A percentile compares a stretch with the other conserved stretches of the same genome.
These are phyloP conservation scores for Yamadazyma insecticola DNA, from an alignment of 805 yeast species.

Conservation along the genomic window DNA sequence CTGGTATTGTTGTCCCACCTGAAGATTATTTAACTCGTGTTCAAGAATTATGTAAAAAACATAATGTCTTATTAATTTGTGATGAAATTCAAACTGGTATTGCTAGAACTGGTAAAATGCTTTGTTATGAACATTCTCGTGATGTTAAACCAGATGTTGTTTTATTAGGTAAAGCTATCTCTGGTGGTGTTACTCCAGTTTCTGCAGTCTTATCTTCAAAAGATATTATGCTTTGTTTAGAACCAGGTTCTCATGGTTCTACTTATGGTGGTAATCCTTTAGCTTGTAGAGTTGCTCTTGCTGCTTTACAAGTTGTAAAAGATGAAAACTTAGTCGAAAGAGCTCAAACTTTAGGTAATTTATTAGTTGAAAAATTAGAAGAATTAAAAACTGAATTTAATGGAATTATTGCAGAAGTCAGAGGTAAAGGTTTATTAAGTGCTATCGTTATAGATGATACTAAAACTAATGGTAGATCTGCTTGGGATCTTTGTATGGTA, in stretches of 20 bases:
- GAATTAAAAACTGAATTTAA: constrained; percentile 48
- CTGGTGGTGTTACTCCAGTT: constrained; percentile 93
- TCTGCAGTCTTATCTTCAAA: constrained; percentile 87
- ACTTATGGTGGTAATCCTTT: constrained; percentile 98
- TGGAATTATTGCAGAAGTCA: constrained; percentile 56
- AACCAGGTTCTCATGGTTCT: constrained; percentile 96
- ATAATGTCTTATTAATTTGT: constrained; percentile 86
- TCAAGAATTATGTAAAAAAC: constrained; percentile 66
- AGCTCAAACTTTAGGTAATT: constrained; percentile 65
- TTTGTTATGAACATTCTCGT: constrained; percentile 81
- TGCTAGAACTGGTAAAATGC: constrained; percentile 93
- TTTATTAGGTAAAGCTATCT: constrained; percentile 87
- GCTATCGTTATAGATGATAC: constrained; percentile 88
- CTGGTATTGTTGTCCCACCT: constrained; percentile 95
- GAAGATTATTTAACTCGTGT: constrained; percentile 71
- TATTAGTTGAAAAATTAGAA: constrained; percentile 55
- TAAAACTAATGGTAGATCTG: constrained; percentile 83
- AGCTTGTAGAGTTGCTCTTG: constrained; percentile 88
- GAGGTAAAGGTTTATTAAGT: constrained; percentile 83
- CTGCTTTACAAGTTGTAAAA: constrained; percentile 84
- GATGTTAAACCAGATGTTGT: constrained; percentile 85
- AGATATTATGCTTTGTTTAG: constrained; percentile 83
- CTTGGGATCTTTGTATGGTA: constrained; percentile 91
- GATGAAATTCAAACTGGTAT: constrained; percentile 98
- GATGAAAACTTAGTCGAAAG: constrained; percentile 85